These are phyloP conservation scores for Brassica nigra DNA, from an alignment of 345 rosid genomes.

Conservation along the genomic window DNA sequence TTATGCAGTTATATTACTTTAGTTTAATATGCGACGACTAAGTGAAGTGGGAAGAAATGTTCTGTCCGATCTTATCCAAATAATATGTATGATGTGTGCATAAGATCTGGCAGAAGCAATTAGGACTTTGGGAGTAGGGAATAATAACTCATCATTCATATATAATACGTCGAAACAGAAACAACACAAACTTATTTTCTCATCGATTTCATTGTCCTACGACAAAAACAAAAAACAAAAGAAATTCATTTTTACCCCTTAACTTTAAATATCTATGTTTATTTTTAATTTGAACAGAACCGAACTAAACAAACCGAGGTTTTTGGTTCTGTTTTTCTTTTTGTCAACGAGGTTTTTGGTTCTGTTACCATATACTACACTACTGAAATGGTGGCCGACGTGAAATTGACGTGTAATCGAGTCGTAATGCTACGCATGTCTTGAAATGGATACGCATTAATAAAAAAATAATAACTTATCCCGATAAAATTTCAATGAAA, in stretches of 20 bases:
- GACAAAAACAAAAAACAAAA: not conserved
- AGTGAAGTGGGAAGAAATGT: conserved; percentile 28
- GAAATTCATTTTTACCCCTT: not conserved
- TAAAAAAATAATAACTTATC: conserved; percentile 17
- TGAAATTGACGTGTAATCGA: conserved; percentile 14
- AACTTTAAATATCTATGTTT: not conserved
- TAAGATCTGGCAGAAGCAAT: conserved; percentile 19
- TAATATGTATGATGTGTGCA: conserved; percentile 10
- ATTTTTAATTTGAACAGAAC: not conserved
- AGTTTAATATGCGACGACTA: conserved; percentile 25
- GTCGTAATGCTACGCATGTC: conserved; percentile 27
- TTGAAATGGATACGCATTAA: conserved; percentile 30
- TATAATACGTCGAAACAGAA: not conserved
- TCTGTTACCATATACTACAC: not conserved
- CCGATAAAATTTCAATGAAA: conserved; percentile 29
- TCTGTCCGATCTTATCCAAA: conserved; percentile 30
- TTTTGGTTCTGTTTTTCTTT: too few relatives aligned
- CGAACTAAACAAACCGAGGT: not conserved
- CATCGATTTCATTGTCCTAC: not conserved
- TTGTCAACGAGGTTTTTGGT: not conserved
- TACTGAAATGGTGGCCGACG: conserved; percentile 1
- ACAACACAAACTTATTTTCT: not conserved
- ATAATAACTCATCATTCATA: not conserved
- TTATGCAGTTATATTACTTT: conserved; percentile 10
- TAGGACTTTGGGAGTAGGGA: not conserved